Conservation (phyloP, 139 green algal species). For the Tetraselmis chui region DNA sequence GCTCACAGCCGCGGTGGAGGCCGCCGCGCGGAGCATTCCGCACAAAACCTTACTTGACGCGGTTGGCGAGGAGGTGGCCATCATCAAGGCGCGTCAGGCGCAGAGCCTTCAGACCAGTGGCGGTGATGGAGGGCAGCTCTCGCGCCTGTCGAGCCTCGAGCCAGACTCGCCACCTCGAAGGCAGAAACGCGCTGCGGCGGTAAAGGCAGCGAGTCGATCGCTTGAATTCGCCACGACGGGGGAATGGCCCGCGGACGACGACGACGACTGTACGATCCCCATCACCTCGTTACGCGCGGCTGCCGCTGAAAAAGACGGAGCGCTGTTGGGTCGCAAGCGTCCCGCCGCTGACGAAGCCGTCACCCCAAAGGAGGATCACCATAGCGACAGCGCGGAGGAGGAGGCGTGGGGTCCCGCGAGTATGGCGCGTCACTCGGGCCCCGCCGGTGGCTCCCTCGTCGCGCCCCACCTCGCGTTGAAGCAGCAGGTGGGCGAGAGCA, state of each 20-base stretch:
- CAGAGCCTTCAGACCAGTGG: too few relatives aligned
- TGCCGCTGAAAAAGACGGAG: too few relatives aligned
- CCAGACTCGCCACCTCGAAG: constrained; percentile 2
- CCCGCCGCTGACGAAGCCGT: too few relatives aligned
- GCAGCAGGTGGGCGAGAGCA: not conserved
- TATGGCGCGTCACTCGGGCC: not conserved
- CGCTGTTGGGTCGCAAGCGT: too few relatives aligned
- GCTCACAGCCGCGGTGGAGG: not conserved
- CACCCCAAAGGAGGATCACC: not conserved
- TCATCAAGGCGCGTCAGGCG: not conserved
- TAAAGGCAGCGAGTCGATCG: constrained; percentile 27
- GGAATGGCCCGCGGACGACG: constrained; percentile 21
- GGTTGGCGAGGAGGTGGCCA: constrained; percentile 4
- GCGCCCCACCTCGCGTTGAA: not conserved
- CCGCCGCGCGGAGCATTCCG: constrained; percentile 9
- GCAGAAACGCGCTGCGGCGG: constrained; percentile 24
- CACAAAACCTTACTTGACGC: constrained; percentile 14
- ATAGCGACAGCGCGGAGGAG: not conserved
- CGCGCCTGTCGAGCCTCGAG: too few relatives aligned
- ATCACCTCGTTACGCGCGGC: not conserved
- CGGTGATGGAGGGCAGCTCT: too few relatives aligned
- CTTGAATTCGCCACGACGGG: constrained; percentile 29
- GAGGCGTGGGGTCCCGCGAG: not conserved
- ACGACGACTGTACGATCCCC: not conserved
- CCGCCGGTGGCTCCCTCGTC: too few relatives aligned